Evolutionary conservation across 371 early-diverging fungal genomes (phyloP), one percentile per base, ranked within the genome.

Genomic region (Actinomucor elegans): DNA sequence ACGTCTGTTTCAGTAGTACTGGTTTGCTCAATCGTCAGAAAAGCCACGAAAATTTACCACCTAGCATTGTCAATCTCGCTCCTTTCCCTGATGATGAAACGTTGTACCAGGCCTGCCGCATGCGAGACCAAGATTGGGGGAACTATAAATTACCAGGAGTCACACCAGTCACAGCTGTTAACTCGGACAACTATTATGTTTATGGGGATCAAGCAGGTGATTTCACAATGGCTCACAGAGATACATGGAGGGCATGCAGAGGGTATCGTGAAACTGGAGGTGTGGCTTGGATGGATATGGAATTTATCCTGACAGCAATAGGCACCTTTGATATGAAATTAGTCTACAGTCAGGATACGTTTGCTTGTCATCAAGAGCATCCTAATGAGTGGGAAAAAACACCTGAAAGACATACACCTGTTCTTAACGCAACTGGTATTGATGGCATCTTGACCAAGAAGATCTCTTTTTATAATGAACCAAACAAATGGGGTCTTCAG

Each of bases 261-360:
- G 75, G 72, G 14, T 75, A 75, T 34, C 57, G 75, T 37, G 75
- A 75, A 53, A 46, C 64, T 2, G 75, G 72, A 12, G 75, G 72
- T 27, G 64, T 71, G 21, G 72, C 75, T 15, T 75, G 75, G 75
- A 58, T 69, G 55, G 76, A 75, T 41, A 67, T 75, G 46, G 72
- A 75, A 48, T 75, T 72, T 35, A 70, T 75, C 34, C 56, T 62
- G 34, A 69, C 76, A 2, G 73, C 73, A 7, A 33, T 66, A 1
- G 69, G 72, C 43, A 65, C 68, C 1, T 70, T 70, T 51, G 64
- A 66, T 40, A 59, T 62, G 15, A 50, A 55, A 11, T 54, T 75
- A 0, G 66, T 72, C 11, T 72, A 72, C 32, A 66, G 67, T 26
- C 53, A 48, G 1, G 64, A 61, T 14, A 45, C 61, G 2, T 72